Evolutionary conservation across 352 stramenopile species (phyloP).

Genomic region (Thalassiosira oceanica): DNA sequence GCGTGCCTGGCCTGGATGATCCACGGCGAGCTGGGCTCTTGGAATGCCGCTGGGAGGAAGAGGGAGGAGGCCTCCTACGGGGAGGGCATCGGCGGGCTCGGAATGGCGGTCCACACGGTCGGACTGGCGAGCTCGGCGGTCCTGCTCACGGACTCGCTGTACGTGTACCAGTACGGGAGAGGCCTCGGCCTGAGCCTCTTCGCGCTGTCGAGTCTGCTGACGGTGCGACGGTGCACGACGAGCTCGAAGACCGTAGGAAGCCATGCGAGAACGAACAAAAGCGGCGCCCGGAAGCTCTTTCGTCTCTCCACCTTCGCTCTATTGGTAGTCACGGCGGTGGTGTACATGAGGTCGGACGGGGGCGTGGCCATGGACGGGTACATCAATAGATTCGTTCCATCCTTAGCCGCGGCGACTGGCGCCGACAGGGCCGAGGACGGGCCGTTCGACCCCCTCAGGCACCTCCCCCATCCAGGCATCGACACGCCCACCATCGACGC

Average conservation of each 20-base stretch:
- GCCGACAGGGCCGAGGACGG: not conserved
- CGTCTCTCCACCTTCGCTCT: not conserved
- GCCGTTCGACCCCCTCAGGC: not conserved
- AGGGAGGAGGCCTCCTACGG: not conserved
- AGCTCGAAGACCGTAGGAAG: not conserved
- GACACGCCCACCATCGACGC: constrained; percentile 40
- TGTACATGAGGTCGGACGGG: not conserved
- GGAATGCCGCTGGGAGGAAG: not conserved
- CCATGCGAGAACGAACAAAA: not conserved
- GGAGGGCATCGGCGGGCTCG: not conserved
- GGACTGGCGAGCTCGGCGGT: constrained; percentile 48
- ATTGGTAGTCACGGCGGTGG: not conserved
- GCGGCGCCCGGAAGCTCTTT: not conserved
- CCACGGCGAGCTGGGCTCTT: constrained; percentile 8
- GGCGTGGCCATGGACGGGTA: not conserved
- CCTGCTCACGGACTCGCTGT: constrained; percentile 69
- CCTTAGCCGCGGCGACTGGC: not conserved
- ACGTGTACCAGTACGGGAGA: constrained; percentile 62
- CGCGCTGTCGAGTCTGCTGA: constrained; percentile 26
- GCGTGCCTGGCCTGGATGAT: constrained; percentile 42
- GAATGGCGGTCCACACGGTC: not conserved
- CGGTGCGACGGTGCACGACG: constrained; percentile 1
- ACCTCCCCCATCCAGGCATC: constrained; percentile 4
- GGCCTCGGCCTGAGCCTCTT: constrained; percentile 47
- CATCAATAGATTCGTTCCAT: not conserved